These are phyloP conservation scores for Dendrocalamus sinicus DNA, from an alignment of 176 grass and related monocot genomes.

Conservation along the genomic window DNA sequence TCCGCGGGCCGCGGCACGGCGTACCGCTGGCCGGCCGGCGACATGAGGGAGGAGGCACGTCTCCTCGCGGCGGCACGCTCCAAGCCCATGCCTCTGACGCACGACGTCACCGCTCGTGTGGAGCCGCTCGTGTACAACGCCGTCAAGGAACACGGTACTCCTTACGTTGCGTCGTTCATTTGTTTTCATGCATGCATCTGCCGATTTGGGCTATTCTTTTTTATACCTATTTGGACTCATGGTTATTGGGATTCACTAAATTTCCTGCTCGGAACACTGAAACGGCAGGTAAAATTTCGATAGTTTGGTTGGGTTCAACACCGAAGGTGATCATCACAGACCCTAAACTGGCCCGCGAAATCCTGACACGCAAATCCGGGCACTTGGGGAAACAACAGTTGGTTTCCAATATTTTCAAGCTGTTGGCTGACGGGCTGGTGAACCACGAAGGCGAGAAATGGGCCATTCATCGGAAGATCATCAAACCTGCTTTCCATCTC, in stretches of 20 bases:
- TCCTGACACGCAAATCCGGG: constrained; percentile 38
- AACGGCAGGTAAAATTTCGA: constrained; percentile 48
- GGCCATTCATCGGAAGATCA: constrained; percentile 54
- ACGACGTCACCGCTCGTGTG: constrained; percentile 52
- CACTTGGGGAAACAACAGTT: constrained; percentile 9
- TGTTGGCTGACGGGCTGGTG: not conserved
- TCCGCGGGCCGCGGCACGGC: constrained; percentile 37
- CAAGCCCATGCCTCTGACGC: constrained; percentile 47
- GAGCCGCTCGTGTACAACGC: constrained; percentile 4
- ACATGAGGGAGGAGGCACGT: constrained; percentile 20
- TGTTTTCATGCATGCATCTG: too few relatives aligned
- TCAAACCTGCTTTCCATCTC: constrained; percentile 62
- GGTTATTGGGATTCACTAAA: too few relatives aligned
- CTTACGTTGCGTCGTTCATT: too few relatives aligned
- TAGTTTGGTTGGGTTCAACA: constrained; percentile 45
- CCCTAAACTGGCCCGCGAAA: constrained; percentile 40
- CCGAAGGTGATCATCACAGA: constrained; percentile 49
- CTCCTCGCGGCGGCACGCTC: not conserved
- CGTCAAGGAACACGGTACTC: constrained; percentile 40
- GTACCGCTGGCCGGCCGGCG: constrained; percentile 41
- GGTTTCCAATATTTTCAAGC: not conserved
- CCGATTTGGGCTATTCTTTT: too few relatives aligned
- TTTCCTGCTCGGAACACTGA: not conserved
- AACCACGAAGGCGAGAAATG: constrained; percentile 59
- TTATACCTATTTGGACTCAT: too few relatives aligned